phyloP scores from a whole-genome alignment of 495 filamentous ascomycete genomes.

The Copromyces sp. region DNA sequence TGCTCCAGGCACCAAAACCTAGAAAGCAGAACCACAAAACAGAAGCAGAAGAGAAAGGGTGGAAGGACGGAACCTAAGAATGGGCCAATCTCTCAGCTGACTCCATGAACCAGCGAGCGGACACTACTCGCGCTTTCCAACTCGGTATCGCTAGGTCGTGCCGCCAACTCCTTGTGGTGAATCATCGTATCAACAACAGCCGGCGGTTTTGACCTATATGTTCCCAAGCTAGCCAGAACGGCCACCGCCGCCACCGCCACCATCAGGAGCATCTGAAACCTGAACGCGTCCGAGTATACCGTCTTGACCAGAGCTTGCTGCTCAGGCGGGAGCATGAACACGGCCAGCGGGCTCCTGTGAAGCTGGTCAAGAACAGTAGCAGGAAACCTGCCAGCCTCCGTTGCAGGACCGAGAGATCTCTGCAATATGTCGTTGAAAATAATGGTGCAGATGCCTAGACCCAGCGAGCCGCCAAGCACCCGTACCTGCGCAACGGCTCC shows the following conservation, averaged over 20 bases:
- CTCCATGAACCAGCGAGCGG: conserved; percentile 1
- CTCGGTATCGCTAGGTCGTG: conserved; percentile 13
- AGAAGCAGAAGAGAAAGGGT: neutral
- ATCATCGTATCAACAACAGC: conserved; percentile 12
- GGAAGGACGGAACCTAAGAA: too few species aligned
- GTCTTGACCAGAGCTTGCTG: conserved; percentile 1
- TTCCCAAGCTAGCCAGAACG: conserved; percentile 18
- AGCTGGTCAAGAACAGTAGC: conserved; percentile 6
- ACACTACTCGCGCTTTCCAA: conserved; percentile 17
- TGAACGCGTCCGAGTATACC: conserved; percentile 16
- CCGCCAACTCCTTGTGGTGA: conserved; percentile 15
- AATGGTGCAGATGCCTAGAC: conserved; percentile 38
- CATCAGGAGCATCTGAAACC: conserved; percentile 18
- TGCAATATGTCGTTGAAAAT: conserved; percentile 26
- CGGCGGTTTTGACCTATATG: conserved; percentile 9
- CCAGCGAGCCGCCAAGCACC: conserved; percentile 48
- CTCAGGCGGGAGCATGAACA: neutral
- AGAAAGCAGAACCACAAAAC: neutral
- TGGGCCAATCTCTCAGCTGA: neutral
- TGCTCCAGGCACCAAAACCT: neutral
- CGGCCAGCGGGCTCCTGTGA: conserved; percentile 11
- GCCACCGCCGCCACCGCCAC: conserved; percentile 16
- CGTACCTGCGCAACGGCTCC: conserved; percentile 46
- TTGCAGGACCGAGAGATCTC: conserved; percentile 1
- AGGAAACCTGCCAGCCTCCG: conserved; percentile 9